phyloP scores from a whole-genome alignment of 192 early-diverging fungal species.

The Backusella morwellensis region DNA sequence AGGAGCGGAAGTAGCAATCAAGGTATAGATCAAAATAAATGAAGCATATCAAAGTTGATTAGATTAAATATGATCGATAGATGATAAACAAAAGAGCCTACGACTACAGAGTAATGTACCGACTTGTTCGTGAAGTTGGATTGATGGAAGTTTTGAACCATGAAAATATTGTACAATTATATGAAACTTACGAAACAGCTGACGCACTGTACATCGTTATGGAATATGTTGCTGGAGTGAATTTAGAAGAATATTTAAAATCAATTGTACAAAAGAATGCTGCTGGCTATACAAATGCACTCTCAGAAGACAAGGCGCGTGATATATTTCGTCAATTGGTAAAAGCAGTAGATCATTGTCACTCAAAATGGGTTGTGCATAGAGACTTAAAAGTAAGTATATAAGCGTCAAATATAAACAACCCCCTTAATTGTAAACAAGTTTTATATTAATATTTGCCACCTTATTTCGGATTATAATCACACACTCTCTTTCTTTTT shows the following conservation, averaged over 20 bases:
- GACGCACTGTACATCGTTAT: constrained; percentile 83
- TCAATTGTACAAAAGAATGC: neutral
- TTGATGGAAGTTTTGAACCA: constrained; percentile 88
- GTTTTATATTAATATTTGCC: constrained; percentile 6
- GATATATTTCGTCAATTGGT: constrained; percentile 83
- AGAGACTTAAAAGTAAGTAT: constrained; percentile 87
- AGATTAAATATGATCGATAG: constrained; percentile 8
- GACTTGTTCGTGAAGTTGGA: constrained; percentile 76
- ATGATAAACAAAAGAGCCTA: constrained; percentile 53
- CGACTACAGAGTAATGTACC: constrained; percentile 46
- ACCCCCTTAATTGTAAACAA: constrained; percentile 1
- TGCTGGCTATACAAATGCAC: constrained; percentile 54
- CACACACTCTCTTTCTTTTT: too few species aligned
- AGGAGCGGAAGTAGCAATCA: constrained; percentile 29
- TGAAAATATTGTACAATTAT: constrained; percentile 84
- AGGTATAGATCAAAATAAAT: constrained; percentile 14
- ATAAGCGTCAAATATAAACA: neutral
- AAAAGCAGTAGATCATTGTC: constrained; percentile 71
- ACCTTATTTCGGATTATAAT: neutral
- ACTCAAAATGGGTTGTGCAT: constrained; percentile 67
- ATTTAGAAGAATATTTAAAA: constrained; percentile 86
- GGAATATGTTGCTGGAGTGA: constrained; percentile 84
- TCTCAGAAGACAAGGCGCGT: constrained; percentile 83
- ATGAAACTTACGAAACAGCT: constrained; percentile 78
- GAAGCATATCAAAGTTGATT: neutral